phyloP scores from a whole-genome alignment of 1,139 yeast genomes.

The Meyerozyma carpophila region DNA sequence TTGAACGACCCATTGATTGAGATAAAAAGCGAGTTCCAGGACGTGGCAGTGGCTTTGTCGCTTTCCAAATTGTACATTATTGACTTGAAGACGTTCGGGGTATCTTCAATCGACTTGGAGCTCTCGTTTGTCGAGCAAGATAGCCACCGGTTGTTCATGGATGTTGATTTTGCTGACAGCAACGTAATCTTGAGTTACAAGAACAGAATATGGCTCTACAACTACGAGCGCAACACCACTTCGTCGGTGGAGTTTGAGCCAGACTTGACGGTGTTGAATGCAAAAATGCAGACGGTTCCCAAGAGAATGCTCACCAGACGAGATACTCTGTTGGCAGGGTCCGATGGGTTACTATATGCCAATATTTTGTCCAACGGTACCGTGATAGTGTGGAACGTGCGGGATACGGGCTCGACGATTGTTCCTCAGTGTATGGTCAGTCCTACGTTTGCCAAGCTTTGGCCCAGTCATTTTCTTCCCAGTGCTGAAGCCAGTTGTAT shows the following conservation, averaged over 20 bases:
- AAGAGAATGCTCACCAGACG: constrained; percentile 1
- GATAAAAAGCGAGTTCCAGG: constrained; percentile 28
- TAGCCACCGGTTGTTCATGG: constrained; percentile 12
- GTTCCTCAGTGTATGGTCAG: constrained; percentile 15
- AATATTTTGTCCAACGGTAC: constrained; percentile 31
- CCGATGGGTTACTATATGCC: constrained; percentile 48
- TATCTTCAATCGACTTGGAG: constrained; percentile 11
- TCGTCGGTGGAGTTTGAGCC: constrained; percentile 9
- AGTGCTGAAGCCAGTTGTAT: constrained; percentile 18
- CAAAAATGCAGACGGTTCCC: constrained; percentile 14
- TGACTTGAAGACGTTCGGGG: constrained; percentile 13
- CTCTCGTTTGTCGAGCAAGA: constrained; percentile 7
- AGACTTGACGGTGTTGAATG: constrained; percentile 13
- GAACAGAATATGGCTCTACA: constrained; percentile 20
- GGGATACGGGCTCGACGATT: constrained; percentile 20
- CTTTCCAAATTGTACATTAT: constrained; percentile 15
- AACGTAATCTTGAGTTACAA: constrained; percentile 28
- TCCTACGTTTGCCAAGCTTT: constrained; percentile 16
- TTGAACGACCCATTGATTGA: constrained; percentile 18
- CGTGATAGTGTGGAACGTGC: constrained; percentile 37
- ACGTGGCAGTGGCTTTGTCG: constrained; percentile 21
- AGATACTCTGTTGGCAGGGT: constrained; percentile 36
- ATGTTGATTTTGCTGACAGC: constrained; percentile 53
- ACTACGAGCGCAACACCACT: constrained; percentile 13
- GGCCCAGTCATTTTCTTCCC: constrained; percentile 9